Base-by-base conservation (phyloP, 2,329 filamentous ascomycete species). In the Colletotrichum sp. region DNA sequence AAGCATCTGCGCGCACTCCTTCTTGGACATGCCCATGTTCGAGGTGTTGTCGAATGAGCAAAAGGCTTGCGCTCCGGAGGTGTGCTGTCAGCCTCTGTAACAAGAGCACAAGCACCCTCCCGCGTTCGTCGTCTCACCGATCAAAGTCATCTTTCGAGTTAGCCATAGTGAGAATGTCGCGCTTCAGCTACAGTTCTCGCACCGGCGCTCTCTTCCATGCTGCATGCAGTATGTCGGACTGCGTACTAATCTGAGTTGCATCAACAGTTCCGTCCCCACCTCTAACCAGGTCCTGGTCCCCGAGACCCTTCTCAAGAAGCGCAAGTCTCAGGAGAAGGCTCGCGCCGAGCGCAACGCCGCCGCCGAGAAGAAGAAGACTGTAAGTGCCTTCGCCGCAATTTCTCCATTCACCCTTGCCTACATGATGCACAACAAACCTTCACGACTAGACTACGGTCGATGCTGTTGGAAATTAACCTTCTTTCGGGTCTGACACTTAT, bases 221-320 rank as follows among this genome's bases (percentile, higher is more conserved):
- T 85, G 82, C 74, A 69, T 76, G 74, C 82, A 87, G 89, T 91
- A 89, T 91, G 89, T 86, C 90, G 93, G 91, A 92, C 90, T 90
- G 91, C 91, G 92, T 93, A 95, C 94, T 95, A 93, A 95, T 94
- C 93, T 95, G 87, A 92, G n/a, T 87, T 78, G 77, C 82, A 80
- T 86, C 85, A 36, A 28, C 86, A 98, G 96, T 90, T 93, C 93
- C 89, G 95, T 98, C 85, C 95, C 97, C 82, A 98, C 96, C 88
- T 90, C 96, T 89, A 95, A 98, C 88, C 94, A 98, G 88, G 93
- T 99, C 87, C 92, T 98, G 87, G 95, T 98, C 86, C 97, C 97
- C 83, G 97, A 99, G 95, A 99, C 97, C 84, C 95, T 99, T 85
- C 93, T 99, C 88, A 99, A 99, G 95, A 99, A 99, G 95, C 95